Conservation (phyloP, 1,139 yeast genomes). For the Protomyces arabidopsidicola region DNA sequence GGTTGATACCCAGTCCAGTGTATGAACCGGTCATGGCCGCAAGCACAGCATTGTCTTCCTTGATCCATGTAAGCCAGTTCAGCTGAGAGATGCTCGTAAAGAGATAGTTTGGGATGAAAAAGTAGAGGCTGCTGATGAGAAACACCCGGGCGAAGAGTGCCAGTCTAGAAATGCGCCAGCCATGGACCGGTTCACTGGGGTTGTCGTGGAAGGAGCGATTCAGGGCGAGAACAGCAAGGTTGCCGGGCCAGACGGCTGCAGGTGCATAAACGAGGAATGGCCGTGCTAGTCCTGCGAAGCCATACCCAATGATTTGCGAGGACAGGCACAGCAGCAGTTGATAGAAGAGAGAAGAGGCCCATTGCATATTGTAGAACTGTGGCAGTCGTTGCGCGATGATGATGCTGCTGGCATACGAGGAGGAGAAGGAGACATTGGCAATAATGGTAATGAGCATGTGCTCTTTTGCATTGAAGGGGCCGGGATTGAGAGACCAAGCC, state of each 20-base stretch:
- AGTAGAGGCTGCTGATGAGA: slow-evolving; percentile 47
- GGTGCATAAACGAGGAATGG: slow-evolving; percentile 61
- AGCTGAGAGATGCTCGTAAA: slow-evolving; percentile 52
- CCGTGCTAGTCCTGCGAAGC: slow-evolving; percentile 59
- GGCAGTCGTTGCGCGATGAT: slow-evolving; percentile 45
- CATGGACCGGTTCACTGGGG: slow-evolving; percentile 49
- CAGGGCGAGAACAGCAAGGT: slow-evolving; percentile 38
- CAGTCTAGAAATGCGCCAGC: slow-evolving; percentile 53
- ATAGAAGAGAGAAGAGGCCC: slow-evolving; percentile 50
- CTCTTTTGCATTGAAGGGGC: slow-evolving; percentile 65
- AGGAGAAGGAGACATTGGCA: slow-evolving; percentile 55
- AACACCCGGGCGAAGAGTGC: slow-evolving; percentile 46
- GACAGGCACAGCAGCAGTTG: slow-evolving; percentile 49
- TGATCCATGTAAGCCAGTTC: slow-evolving; percentile 52
- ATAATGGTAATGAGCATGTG: slow-evolving; percentile 59
- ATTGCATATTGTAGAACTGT: slow-evolving; percentile 45
- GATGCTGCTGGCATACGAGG: slow-evolving; percentile 48
- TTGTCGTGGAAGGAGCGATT: slow-evolving; percentile 24
- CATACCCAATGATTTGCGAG: slow-evolving; percentile 52
- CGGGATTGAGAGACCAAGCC: slow-evolving; percentile 50
- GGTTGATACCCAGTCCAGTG: slow-evolving; percentile 54
- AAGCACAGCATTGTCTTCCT: slow-evolving; percentile 51
- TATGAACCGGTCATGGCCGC: slow-evolving; percentile 52
- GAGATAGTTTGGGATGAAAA: slow-evolving; percentile 55
- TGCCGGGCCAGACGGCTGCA: slow-evolving; percentile 60